Percentiles rank a stretch among this genome's conserved stretches.
Conservation (phyloP, 805 yeast species). For the Saccharomycopsis sp. region DNA sequence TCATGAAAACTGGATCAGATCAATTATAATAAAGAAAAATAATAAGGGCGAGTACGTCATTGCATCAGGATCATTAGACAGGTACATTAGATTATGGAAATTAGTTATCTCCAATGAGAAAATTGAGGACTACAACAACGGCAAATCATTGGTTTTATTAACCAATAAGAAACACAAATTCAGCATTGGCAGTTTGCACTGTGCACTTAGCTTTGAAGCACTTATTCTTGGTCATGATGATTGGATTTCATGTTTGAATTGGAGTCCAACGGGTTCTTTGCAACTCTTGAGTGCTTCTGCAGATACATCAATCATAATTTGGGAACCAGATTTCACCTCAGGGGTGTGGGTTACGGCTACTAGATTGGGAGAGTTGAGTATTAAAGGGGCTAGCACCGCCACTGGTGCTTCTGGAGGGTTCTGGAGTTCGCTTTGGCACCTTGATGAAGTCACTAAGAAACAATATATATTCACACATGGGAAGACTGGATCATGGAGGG, state of each 20-base stretch:
- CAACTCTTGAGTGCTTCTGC: conserved; percentile 80
- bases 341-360: conserved; percentile 85
- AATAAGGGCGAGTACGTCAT: conserved; percentile 49
- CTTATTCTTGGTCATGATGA: conserved; percentile 97
- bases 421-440: conserved; percentile 67
- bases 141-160: conserved; percentile 43
- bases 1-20: conserved; percentile 94
- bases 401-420: conserved; percentile 87
- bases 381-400: conserved; percentile 96
- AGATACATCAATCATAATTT: conserved; percentile 86
- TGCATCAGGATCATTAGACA: conserved; percentile 90
- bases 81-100: conserved; percentile 88
- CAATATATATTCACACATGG: conserved; percentile 72
- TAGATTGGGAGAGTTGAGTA: conserved; percentile 85
- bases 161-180: conserved; percentile 72
- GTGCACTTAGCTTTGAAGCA: conserved; percentile 79
- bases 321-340: conserved; percentile 82
- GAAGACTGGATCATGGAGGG: conserved; percentile 87
- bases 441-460: conserved; percentile 28
- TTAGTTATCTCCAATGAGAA: conserved; percentile 44
- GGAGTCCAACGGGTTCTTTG: conserved; percentile 55
- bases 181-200: conserved; percentile 30
- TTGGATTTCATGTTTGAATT: conserved; percentile 80
- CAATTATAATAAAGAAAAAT: conserved; percentile 52
- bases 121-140: conserved; percentile 31